Base-by-base conservation (phyloP, 352 stramenopile species). In the Globisporangium spiculum region DNA sequence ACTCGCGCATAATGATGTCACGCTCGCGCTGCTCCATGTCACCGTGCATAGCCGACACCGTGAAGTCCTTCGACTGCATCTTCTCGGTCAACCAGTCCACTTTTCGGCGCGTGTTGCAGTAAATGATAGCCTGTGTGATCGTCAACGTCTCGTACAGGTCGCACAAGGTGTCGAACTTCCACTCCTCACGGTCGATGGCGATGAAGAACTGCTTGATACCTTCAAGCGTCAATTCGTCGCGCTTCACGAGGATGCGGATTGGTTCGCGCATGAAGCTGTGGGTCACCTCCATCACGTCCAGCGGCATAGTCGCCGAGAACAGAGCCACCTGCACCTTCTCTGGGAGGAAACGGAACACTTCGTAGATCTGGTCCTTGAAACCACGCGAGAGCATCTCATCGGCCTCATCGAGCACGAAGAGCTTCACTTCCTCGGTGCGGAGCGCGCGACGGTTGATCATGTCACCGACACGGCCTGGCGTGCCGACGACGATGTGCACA, bases 181-280 rank as follows among this genome's bases (percentile, higher is more conserved):
- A 99, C 78, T 99, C 97, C 80, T 99, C 98, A 64, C 89, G 86
- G 52, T 99, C 98, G 46, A 99, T 97, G 46, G 93, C 95, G 70
- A 99, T 98, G 85, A 99, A 99, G 79, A 99, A 99, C 84, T 99
- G 98, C 93, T 99, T 99, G 81, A 99, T 99, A 97, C 97, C 98
- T 90, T 99, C 98, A 61, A 99, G 89, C 20, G 98, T 99, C 56
- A 99, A 86, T 75, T 99, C 97, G 74, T 99, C 98, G 75, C 98
- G 98, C 97, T 99, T 99, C 67, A 99, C 97, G 66, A 99, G 91
- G 75, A 99, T 99, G 68, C 97, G 94, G 64, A 99, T 96, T 34
- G 98, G 98, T 66, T 99, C 97, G 70, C 96, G 93, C 98, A 99
- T 99, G 85, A 99, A 99, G 65, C 89, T 84, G 64, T 97, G 93